A percentile compares a stretch with the other conserved stretches of the same genome.
These are phyloP conservation scores for Diaporthe citri DNA, from an alignment of 2,329 filamentous ascomycete genomes.

Conservation along the genomic window DNA sequence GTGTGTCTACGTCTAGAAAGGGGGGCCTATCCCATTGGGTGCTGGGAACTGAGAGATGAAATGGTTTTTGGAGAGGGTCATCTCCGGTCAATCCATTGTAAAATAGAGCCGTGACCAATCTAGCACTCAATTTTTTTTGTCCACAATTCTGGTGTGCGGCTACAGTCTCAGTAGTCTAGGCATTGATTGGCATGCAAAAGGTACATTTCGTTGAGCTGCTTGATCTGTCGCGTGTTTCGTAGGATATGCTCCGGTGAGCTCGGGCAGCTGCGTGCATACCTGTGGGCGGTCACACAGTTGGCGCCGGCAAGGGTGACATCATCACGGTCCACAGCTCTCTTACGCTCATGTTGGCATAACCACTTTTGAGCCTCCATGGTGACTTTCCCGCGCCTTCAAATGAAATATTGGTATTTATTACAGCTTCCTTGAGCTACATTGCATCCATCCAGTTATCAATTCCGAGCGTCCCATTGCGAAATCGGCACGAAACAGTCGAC, in stretches of 20 bases:
- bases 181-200: not conserved
- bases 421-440: not conserved
- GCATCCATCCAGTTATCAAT: not conserved
- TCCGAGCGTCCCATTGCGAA: not conserved
- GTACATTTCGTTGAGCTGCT: not conserved
- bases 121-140: conserved; percentile 74
- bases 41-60: conserved; percentile 62
- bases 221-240: not conserved
- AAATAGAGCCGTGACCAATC: conserved; percentile 74
- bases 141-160: conserved; percentile 45
- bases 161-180: not conserved
- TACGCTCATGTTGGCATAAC: conserved; percentile 27
- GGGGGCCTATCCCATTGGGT: conserved; percentile 57
- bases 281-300: not conserved
- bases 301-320: conserved; percentile 28
- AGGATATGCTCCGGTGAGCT: conserved; percentile 10
- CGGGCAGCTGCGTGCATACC: not conserved
- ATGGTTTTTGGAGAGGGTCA: conserved; percentile 56
- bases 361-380: not conserved
- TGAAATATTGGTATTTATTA: not conserved
- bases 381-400: not conserved
- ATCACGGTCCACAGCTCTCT: conserved; percentile 13
- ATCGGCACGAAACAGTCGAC: not conserved
- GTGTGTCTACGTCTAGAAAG: conserved; percentile 60
- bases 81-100: conserved; percentile 68